phyloP scores from a whole-genome alignment of 2,329 filamentous ascomycete genomes.

The Botrytis hyacinthi region DNA sequence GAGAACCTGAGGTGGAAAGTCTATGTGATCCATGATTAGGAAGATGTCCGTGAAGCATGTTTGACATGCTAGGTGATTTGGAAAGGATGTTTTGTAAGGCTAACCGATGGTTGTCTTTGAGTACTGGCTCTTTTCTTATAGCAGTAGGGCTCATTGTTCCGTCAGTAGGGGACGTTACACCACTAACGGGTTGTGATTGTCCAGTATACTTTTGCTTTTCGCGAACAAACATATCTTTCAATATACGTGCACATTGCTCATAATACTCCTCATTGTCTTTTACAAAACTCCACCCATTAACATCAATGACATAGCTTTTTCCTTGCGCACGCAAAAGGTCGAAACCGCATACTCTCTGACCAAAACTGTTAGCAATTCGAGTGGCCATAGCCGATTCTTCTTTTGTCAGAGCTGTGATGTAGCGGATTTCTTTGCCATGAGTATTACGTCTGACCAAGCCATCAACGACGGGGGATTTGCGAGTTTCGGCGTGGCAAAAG shows the following conservation, averaged over 20 bases:
- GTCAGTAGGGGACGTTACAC: conserved; percentile 27
- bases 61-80: conserved; percentile 63
- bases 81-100: conserved; percentile 55
- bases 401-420: conserved; percentile 79
- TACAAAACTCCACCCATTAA: conserved; percentile 99
- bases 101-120: conserved; percentile 47
- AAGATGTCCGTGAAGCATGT: conserved; percentile 47
- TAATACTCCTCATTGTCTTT: conserved; percentile 99
- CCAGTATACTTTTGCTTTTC: conserved; percentile 64
- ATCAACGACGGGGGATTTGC: conserved; percentile 96
- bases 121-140: conserved; percentile 28
- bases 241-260: conserved; percentile 80
- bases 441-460: conserved; percentile 94
- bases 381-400: conserved; percentile 84
- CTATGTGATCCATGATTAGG: conserved; percentile 40
- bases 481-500: conserved; percentile 94
- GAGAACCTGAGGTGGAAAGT: conserved; percentile 43
- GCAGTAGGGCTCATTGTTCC: conserved; percentile 23
- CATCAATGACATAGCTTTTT: conserved; percentile 95
- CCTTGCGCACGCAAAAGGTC: conserved; percentile 85
- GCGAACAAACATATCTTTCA: conserved; percentile 82
- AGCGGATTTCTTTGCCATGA: conserved; percentile 94
- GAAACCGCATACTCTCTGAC: conserved; percentile 93
- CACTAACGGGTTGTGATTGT: conserved; percentile 39
- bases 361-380: conserved; percentile 87